phyloP scores from a whole-genome alignment of 805 yeast genomes.

The Metschnikowia noctiluminum region DNA sequence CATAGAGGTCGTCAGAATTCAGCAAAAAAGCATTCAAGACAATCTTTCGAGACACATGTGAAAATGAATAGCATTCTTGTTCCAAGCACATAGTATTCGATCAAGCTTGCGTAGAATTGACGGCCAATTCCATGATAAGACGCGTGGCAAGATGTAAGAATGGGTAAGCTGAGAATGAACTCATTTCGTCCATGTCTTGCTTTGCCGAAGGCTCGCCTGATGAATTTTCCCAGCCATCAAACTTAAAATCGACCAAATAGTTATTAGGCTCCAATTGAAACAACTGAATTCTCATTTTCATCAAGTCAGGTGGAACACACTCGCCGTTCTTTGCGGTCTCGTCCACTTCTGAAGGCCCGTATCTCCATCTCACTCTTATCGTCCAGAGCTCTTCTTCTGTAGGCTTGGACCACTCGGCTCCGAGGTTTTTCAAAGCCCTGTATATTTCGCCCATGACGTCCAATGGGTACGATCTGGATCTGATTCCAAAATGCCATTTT shows the following conservation, averaged over 20 bases:
- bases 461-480: constrained; percentile 92
- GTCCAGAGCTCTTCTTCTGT: constrained; percentile 96
- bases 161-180: constrained; percentile 94
- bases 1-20: too few species aligned
- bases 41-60: too few species aligned
- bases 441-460: constrained; percentile 99
- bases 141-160: constrained; percentile 89
- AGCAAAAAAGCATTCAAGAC: too few species aligned
- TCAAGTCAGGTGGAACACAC: constrained; percentile 60
- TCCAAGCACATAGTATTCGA: neutral
- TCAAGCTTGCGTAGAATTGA: constrained; percentile 44
- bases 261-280: constrained; percentile 95
- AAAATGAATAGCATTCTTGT: too few species aligned
- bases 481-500: constrained; percentile 97
- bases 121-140: constrained; percentile 94
- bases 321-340: constrained; percentile 22
- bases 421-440: constrained; percentile 85
- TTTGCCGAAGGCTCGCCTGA: constrained; percentile 29
- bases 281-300: constrained; percentile 96
- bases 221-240: constrained; percentile 89
- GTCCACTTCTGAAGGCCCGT: constrained; percentile 31
- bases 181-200: constrained; percentile 61
- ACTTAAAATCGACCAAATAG: constrained; percentile 93
- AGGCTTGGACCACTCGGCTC: constrained; percentile 97
- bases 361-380: constrained; percentile 90